These are phyloP conservation scores for Harringtonia lauricola DNA, from an alignment of 2,329 filamentous ascomycete species.

Conservation along the genomic window DNA sequence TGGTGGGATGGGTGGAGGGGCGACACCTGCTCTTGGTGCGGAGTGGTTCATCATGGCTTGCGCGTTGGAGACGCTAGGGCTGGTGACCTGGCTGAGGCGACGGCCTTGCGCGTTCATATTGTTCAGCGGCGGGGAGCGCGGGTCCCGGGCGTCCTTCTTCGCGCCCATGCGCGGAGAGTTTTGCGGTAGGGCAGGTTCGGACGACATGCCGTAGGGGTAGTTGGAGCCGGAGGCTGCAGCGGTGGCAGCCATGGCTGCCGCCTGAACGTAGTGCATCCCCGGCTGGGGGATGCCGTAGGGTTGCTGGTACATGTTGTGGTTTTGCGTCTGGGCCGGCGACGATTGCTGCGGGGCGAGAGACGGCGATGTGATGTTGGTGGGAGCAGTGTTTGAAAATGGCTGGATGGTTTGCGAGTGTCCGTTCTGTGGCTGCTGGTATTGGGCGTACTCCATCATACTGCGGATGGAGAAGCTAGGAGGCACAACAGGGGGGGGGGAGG, in stretches of 20 bases:
- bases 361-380: slow-evolving; percentile 59
- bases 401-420: slow-evolving; percentile 55
- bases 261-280: slow-evolving; percentile 80
- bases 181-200: slow-evolving; percentile 56
- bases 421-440: slow-evolving; percentile 61
- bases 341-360: not conserved
- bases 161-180: slow-evolving; percentile 71
- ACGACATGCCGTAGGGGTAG: slow-evolving; percentile 57
- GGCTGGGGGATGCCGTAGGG: slow-evolving; percentile 63
- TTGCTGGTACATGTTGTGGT: slow-evolving; percentile 71
- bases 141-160: slow-evolving; percentile 60
- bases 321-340: slow-evolving; percentile 18
- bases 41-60: slow-evolving; percentile 67
- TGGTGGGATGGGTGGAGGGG: slow-evolving; percentile 48
- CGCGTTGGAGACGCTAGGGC: slow-evolving; percentile 61
- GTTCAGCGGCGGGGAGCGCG: slow-evolving; percentile 68
- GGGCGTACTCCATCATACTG: slow-evolving; percentile 62
- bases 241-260: slow-evolving; percentile 84
- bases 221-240: slow-evolving; percentile 79
- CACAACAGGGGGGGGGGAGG: too few relatives aligned
- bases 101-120: slow-evolving; percentile 44
- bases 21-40: slow-evolving; percentile 35
- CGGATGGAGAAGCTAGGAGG: slow-evolving; percentile 3
- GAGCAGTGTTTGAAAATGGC: slow-evolving; percentile 48
- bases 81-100: slow-evolving; percentile 67